phyloP scores from a whole-genome alignment of 257 asterid genomes.

The Fraxinus cuspidata region DNA sequence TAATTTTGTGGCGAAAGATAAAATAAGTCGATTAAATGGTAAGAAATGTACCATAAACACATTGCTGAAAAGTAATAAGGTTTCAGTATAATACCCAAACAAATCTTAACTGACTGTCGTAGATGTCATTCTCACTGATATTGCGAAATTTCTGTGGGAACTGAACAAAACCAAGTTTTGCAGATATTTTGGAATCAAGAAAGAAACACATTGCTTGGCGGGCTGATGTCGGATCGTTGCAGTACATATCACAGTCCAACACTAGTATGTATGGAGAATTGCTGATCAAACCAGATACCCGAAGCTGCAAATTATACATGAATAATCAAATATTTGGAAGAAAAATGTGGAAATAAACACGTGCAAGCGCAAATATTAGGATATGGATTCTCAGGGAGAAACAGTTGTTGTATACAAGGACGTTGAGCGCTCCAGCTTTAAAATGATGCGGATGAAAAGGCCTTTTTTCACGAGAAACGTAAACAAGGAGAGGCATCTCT shows the following conservation, averaged over 20 bases:
- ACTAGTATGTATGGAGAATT: constrained; percentile 65
- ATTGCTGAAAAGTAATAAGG: background rate
- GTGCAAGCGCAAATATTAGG: too few relatives aligned
- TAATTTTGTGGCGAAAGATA: background rate
- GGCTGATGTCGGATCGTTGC: constrained; percentile 51
- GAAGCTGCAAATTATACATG: constrained; percentile 44
- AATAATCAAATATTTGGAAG: constrained; percentile 9
- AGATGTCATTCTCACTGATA: constrained; percentile 51
- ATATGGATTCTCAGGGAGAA: background rate
- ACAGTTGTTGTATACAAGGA: constrained; percentile 40
- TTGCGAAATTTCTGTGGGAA: constrained; percentile 67
- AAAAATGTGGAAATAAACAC: background rate
- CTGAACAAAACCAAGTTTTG: constrained; percentile 58
- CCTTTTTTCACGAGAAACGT: constrained; percentile 66
- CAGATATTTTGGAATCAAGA: constrained; percentile 44
- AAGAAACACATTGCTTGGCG: constrained; percentile 61
- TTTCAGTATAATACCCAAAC: constrained; percentile 31
- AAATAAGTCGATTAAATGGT: background rate
- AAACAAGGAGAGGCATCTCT: constrained; percentile 56
- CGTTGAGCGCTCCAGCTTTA: constrained; percentile 79
- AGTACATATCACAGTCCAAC: constrained; percentile 59
- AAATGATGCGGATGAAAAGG: constrained; percentile 66
- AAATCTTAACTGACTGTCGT: constrained; percentile 37
- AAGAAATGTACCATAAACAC: background rate
- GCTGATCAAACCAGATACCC: constrained; percentile 67